phyloP scores from a whole-genome alignment of 1,284 basidiomycete genomes.

The Inonotus hispidus region DNA sequence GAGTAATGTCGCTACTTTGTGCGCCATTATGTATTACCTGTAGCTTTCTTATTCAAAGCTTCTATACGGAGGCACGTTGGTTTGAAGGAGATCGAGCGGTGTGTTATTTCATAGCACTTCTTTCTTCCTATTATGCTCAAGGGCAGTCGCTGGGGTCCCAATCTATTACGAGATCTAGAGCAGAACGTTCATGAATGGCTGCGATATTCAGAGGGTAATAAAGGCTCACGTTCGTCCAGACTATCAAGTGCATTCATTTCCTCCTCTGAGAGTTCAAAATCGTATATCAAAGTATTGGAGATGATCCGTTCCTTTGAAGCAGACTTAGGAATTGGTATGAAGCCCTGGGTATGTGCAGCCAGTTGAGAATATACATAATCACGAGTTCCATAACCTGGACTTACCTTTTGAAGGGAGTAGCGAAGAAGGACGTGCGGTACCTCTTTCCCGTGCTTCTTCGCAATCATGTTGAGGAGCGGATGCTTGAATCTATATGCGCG shows the following conservation, averaged over 20 bases:
- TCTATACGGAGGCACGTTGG: no score
- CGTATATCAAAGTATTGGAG: slow-evolving; percentile 64
- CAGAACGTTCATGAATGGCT: background rate
- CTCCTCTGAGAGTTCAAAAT: slow-evolving; percentile 58
- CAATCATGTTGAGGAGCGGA: slow-evolving; percentile 36
- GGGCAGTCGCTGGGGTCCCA: slow-evolving; percentile 20
- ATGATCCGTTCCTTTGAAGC: slow-evolving; percentile 60
- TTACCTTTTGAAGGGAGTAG: slow-evolving; percentile 70
- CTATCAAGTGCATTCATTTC: slow-evolving; percentile 60
- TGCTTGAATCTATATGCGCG: slow-evolving; percentile 48
- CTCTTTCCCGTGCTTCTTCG: slow-evolving; percentile 48
- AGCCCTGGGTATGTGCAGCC: slow-evolving; percentile 35
- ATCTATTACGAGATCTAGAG: slow-evolving; percentile 20
- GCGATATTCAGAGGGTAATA: background rate
- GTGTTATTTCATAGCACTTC: background rate
- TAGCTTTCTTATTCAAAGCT: no score
- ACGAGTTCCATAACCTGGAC: slow-evolving; percentile 15
- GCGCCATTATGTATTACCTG: no score
- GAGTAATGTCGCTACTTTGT: no score
- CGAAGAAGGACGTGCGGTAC: slow-evolving; percentile 60
- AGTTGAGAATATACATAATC: background rate
- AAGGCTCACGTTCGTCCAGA: slow-evolving; percentile 48
- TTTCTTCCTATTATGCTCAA: background rate
- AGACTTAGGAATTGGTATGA: slow-evolving; percentile 73
- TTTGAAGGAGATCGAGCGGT: no score